Percentiles rank a stretch among this genome's conserved stretches.
Conservation (phyloP, 106 monocot species). For the Dendrobium nobile region DNA sequence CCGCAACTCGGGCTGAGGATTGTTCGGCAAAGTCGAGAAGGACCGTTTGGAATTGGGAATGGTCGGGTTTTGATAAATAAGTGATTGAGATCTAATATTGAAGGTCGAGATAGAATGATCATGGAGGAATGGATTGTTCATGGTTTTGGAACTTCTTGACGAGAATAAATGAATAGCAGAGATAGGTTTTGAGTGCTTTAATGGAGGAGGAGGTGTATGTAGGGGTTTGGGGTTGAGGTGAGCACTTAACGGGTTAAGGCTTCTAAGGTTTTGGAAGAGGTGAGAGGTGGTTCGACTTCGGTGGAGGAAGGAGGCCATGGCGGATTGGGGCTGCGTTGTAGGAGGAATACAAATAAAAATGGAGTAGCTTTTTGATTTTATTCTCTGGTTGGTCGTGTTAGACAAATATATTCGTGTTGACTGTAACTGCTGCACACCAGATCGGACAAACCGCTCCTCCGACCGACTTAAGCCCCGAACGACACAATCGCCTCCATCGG, state of each 20-base stretch:
- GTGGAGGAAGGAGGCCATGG: constrained; percentile 24
- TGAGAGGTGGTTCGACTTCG: constrained; percentile 11
- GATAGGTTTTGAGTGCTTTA: neutral
- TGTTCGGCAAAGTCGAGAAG: constrained; percentile 9
- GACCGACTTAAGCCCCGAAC: too few species aligned
- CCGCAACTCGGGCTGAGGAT: constrained; percentile 21
- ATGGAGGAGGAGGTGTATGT: neutral
- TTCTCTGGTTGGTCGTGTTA: too few species aligned
- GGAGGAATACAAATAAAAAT: too few species aligned
- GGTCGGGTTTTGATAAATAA: too few species aligned
- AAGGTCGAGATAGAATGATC: neutral
- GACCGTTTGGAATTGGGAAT: neutral
- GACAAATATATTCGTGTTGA: too few species aligned
- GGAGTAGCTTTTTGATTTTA: too few species aligned
- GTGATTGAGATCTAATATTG: neutral
- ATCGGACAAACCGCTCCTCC: too few species aligned
- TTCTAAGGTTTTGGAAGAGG: constrained; percentile 11
- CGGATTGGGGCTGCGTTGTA: neutral
- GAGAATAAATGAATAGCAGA: neutral
- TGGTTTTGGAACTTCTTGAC: neutral
- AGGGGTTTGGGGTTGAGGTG: neutral
- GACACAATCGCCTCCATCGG: too few species aligned
- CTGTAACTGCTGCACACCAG: too few species aligned
- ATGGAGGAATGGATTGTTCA: neutral
- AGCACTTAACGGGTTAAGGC: neutral